A percentile compares a stretch with the other conserved stretches of the same genome.
phyloP scores from a whole-genome alignment of 257 asterid species.

The Nyctanthes arbortristis region DNA sequence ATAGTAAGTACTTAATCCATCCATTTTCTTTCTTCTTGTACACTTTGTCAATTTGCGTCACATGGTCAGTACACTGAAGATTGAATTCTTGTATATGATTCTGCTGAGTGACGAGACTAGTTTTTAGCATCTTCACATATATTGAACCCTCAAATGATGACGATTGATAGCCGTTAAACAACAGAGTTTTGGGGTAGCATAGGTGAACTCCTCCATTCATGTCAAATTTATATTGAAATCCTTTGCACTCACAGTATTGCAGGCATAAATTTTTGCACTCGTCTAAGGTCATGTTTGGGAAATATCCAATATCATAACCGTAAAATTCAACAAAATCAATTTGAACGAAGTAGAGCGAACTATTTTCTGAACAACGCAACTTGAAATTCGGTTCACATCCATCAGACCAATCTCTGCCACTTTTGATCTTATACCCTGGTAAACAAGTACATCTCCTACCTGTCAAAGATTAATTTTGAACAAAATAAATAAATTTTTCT shows the following conservation, averaged over 20 bases:
- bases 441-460: constrained; percentile 40
- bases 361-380: constrained; percentile 9
- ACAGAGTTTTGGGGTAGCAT: constrained; percentile 30
- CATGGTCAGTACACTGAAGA: background rate
- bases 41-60: constrained; percentile 1
- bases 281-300: constrained; percentile 20
- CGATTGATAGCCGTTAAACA: constrained; percentile 36
- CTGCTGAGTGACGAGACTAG: background rate
- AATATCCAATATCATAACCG: constrained; percentile 36
- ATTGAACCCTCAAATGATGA: background rate
- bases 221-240: constrained; percentile 32
- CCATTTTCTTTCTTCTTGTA: constrained; percentile 16
- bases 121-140: constrained; percentile 27
- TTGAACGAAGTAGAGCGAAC: constrained; percentile 14
- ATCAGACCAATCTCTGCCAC: constrained; percentile 32
- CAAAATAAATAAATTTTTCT: too few species aligned
- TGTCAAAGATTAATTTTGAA: too few species aligned
- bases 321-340: constrained; percentile 34
- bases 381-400: constrained; percentile 43
- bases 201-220: background rate
- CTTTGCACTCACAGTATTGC: constrained; percentile 34
- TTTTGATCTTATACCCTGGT: constrained; percentile 37
- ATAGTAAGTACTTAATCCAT: too few species aligned
- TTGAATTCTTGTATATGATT: background rate
- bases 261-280: constrained; percentile 31